Conservation (phyloP, 495 filamentous ascomycete species). For the Aspergillus heteromorphus region DNA sequence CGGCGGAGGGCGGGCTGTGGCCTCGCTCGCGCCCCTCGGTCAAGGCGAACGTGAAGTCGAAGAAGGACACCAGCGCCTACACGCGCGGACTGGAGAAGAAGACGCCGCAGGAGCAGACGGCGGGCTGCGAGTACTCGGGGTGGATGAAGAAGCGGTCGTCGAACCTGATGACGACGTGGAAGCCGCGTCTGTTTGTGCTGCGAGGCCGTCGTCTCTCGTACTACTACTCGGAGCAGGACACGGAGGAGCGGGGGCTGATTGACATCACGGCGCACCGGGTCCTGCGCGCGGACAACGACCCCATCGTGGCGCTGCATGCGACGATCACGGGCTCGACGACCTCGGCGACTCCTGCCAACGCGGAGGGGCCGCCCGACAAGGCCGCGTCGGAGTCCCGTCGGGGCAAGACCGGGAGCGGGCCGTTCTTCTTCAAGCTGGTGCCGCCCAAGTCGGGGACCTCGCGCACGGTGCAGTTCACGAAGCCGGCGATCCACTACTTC, state of each 20-base stretch:
- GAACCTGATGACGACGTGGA: constrained; percentile 95
- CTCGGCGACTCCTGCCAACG: constrained; percentile 66
- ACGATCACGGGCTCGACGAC: constrained; percentile 81
- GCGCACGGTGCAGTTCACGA: constrained; percentile 92
- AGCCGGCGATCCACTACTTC: constrained; percentile 95
- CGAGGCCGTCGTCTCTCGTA: constrained; percentile 88
- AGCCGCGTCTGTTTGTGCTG: constrained; percentile 86
- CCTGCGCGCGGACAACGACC: constrained; percentile 88
- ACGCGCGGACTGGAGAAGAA: constrained; percentile 80
- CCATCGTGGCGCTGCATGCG: constrained; percentile 82
- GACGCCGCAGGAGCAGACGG: constrained; percentile 75
- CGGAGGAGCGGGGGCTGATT: constrained; percentile 89
- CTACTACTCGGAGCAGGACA: constrained; percentile 91
- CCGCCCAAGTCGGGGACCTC: constrained; percentile 84
- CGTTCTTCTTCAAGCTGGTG: constrained; percentile 98
- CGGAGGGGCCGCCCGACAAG: constrained; percentile 37
- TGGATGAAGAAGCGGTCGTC: constrained; percentile 99
- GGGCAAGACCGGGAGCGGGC: constrained; percentile 40
- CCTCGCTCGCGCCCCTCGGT: constrained; percentile 36
- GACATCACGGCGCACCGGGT: constrained; percentile 97
- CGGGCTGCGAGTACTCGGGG: constrained; percentile 84
- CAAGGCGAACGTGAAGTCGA: constrained; percentile 55
- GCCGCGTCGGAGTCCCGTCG: constrained; percentile 21
- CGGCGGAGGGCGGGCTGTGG: constrained; percentile 49
- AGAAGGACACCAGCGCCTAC: constrained; percentile 94